phyloP scores from a whole-genome alignment of 164 flowering plant genomes.

The Vitis rupestris region DNA sequence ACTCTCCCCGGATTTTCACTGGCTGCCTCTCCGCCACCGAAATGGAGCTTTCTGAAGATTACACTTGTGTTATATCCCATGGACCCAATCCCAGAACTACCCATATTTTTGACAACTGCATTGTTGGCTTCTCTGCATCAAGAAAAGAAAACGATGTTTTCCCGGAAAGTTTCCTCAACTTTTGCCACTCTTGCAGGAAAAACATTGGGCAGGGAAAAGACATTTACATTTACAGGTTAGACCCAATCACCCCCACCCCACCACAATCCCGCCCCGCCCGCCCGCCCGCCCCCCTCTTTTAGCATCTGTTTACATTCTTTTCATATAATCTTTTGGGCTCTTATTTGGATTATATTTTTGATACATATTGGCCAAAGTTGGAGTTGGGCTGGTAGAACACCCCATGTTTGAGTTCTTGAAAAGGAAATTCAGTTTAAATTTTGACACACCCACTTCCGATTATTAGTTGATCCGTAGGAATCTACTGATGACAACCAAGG shows the following conservation, averaged over 20 bases:
- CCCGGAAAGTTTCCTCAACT: constrained; percentile 55
- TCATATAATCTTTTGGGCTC: too few species aligned
- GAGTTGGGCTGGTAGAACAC: too few species aligned
- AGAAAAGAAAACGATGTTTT: constrained; percentile 19
- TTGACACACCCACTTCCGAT: too few species aligned
- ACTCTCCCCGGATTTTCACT: constrained; percentile 37
- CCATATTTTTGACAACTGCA: constrained; percentile 78
- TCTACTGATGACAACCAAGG: too few species aligned
- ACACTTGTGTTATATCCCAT: constrained; percentile 69
- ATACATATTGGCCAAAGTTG: too few species aligned
- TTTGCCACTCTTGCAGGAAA: constrained; percentile 72
- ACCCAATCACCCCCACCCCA: neutral
- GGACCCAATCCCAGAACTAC: constrained; percentile 76
- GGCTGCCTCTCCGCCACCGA: constrained; percentile 52
- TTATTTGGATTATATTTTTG: too few species aligned
- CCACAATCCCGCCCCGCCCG: too few species aligned
- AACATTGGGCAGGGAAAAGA: constrained; percentile 71
- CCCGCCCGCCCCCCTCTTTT: too few species aligned
- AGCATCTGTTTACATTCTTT: neutral
- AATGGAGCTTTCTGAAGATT: constrained; percentile 84
- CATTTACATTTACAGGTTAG: constrained; percentile 89
- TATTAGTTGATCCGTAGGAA: too few species aligned
- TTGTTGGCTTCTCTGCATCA: constrained; percentile 34
- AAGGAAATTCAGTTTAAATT: too few species aligned
- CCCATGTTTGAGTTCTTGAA: too few species aligned